A percentile compares a stretch with the other conserved stretches of the same genome.
Conservation (phyloP, 2,329 filamentous ascomycete species). For the Magnaporthales sp. region DNA sequence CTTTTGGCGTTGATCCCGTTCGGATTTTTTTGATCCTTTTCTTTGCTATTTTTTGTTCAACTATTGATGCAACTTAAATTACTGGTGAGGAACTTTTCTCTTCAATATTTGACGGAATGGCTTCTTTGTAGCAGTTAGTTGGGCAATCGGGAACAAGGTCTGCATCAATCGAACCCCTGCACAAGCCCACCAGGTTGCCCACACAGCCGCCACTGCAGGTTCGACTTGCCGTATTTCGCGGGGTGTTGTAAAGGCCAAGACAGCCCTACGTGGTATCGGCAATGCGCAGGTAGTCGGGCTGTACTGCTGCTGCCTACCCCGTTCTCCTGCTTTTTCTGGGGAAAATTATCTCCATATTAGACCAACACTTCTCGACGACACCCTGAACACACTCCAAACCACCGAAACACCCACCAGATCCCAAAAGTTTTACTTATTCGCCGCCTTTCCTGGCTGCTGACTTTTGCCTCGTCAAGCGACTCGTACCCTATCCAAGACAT, state of each 20-base stretch:
- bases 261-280: background rate
- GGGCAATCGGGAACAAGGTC: too few species aligned
- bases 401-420: background rate
- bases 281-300: background rate
- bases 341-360: too few species aligned
- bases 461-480: background rate
- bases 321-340: too few species aligned
- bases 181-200: background rate
- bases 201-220: background rate
- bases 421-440: background rate
- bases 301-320: background rate
- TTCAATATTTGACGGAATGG: too few species aligned
- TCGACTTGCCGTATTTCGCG: background rate
- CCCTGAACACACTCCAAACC: background rate
- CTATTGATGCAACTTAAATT: too few species aligned
- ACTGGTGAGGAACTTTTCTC: too few species aligned
- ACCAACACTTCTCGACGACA: background rate
- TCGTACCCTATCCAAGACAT: background rate
- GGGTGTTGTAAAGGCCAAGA: background rate
- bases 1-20: too few species aligned
- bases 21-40: too few species aligned
- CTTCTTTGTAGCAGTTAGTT: too few species aligned
- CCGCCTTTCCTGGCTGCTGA: background rate
- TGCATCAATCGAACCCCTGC: background rate
- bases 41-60: too few species aligned